Percentiles rank a stretch among this genome's conserved stretches.
Evolutionary conservation across 1,284 basidiomycete species (phyloP).

Genomic region (Rhodotorula sp.): DNA sequence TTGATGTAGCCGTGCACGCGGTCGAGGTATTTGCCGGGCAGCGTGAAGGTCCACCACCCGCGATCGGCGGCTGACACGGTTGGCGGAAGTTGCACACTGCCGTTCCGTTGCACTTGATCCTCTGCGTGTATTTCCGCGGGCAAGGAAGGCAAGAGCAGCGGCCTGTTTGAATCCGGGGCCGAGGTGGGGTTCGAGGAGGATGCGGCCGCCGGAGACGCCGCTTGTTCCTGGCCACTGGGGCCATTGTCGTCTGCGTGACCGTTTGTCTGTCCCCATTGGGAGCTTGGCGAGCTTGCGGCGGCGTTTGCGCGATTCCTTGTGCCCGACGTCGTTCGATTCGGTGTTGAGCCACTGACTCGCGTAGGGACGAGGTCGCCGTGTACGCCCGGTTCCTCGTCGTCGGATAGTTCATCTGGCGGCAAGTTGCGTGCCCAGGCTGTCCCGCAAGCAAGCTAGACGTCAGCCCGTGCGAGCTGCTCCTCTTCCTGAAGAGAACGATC

Average conservation of each 20-base stretch:
- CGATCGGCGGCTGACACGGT: slow-evolving; percentile 14
- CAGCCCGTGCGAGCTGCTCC: no score
- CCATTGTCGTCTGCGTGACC: no score
- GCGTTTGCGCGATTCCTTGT: neutral
- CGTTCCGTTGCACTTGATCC: neutral
- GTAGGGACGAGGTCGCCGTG: slow-evolving; percentile 9
- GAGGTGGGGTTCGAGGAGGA: slow-evolving; percentile 15
- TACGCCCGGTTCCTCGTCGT: slow-evolving; percentile 8
- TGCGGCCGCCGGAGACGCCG: neutral
- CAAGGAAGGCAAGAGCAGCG: neutral
- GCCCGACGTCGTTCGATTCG: neutral
- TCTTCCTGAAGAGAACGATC: neutral
- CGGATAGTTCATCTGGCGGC: slow-evolving; percentile 23
- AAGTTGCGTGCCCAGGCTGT: slow-evolving; percentile 36
- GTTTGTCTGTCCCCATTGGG: no score
- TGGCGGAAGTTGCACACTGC: neutral
- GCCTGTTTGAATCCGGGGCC: neutral
- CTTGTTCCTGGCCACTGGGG: no score
- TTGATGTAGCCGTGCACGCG: slow-evolving; percentile 41
- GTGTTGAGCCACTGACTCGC: neutral
- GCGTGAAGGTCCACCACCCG: slow-evolving; percentile 45
- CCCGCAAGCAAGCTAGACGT: neutral
- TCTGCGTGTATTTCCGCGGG: slow-evolving; percentile 5
- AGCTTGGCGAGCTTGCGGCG: no score
- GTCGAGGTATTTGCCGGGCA: slow-evolving; percentile 42